These are phyloP conservation scores for Pyrenochaeta sp. DNA, from an alignment of 2,329 filamentous ascomycete genomes.

Conservation along the genomic window DNA sequence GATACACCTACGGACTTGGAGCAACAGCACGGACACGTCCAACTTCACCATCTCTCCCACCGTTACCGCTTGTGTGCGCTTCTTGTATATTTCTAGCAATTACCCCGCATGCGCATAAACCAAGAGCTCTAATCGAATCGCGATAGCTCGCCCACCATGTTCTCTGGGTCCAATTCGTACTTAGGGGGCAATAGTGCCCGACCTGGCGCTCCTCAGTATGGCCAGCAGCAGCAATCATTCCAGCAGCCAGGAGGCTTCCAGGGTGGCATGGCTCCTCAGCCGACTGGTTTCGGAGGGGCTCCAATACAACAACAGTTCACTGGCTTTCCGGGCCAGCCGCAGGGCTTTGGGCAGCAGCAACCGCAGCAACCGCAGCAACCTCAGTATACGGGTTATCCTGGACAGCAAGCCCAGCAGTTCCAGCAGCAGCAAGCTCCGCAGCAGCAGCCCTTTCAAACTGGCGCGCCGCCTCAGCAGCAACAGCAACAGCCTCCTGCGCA, in stretches of 20 bases:
- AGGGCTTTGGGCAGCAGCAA: conserved; percentile 56
- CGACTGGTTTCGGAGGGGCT: conserved; percentile 60
- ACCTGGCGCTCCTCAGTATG: conserved; percentile 64
- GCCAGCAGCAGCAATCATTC: conserved; percentile 58
- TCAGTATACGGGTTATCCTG: conserved; percentile 60
- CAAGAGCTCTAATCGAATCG: conserved; percentile 23
- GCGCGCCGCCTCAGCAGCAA: conserved; percentile 64
- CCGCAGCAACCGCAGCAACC: conserved; percentile 52
- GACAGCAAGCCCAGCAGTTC: conserved; percentile 53
- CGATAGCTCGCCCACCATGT: conserved; percentile 68
- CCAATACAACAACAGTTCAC: conserved; percentile 62
- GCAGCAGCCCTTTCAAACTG: conserved; percentile 50
- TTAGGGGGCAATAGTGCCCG: conserved; percentile 81
- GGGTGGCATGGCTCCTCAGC: conserved; percentile 56
- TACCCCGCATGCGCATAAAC: conserved; percentile 30
- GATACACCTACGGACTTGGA: conserved; percentile 24
- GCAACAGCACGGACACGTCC: conserved; percentile 32
- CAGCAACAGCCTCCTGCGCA: conserved; percentile 62
- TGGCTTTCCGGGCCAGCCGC: conserved; percentile 56
- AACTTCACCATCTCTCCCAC: conserved; percentile 33
- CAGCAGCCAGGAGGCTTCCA: conserved; percentile 66
- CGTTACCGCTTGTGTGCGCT: conserved; percentile 24
- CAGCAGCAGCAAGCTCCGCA: conserved; percentile 64
- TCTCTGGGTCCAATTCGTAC: conserved; percentile 87
- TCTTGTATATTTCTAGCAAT: conserved; percentile 16